Base-by-base conservation (phyloP, 176 grass and related monocot species). In the Eleusine indica region DNA sequence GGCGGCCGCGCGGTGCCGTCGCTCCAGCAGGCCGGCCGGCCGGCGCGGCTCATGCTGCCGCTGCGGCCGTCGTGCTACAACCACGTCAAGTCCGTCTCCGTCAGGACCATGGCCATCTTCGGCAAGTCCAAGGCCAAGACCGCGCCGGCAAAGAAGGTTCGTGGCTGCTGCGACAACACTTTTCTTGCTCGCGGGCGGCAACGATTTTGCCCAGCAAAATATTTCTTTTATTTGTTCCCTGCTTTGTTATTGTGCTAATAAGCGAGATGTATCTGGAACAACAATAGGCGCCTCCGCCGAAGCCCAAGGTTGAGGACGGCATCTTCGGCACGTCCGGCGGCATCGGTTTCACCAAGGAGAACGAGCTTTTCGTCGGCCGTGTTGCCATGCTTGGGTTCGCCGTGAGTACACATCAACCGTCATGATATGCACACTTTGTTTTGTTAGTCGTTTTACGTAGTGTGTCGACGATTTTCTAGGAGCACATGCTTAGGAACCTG, bases 321-420 rank as follows among this genome's bases (percentile, higher is more conserved):
- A 84, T 99, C 77, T 99, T 99, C 48, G 97, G 97, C 28, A 99
- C 97, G 38, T 99, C 97, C 40, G 97, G 97, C 4, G 97, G 97
- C 37, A 99, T 99, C 75, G 97, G 97, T 18, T 99, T 99, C 88
- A 99, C 97, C 73, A 99, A 99, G 83, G 86, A 99, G 91, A 99
- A 99, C 79, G 97, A 99, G 93, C 91, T 99, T 52, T 99, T 99
- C 56, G 97, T 99, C 22, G 97, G 97, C 48, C 91, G 97, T 42
- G 97, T 99, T 17, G 97, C 97, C 12, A 99, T 99, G 97, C 86
- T 99, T 84, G 97, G 97, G 9, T 99, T 99, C 62, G 97, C 97
- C 18, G 97, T 99, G 71, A 94, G 97, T 96, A 60, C 4, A 71
- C 10, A 65, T 14, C 38, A 1, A 80, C 13, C 16, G 48, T 17